phyloP scores from a whole-genome alignment of 2,329 filamentous ascomycete genomes.

The Monosporascus cannonballus region DNA sequence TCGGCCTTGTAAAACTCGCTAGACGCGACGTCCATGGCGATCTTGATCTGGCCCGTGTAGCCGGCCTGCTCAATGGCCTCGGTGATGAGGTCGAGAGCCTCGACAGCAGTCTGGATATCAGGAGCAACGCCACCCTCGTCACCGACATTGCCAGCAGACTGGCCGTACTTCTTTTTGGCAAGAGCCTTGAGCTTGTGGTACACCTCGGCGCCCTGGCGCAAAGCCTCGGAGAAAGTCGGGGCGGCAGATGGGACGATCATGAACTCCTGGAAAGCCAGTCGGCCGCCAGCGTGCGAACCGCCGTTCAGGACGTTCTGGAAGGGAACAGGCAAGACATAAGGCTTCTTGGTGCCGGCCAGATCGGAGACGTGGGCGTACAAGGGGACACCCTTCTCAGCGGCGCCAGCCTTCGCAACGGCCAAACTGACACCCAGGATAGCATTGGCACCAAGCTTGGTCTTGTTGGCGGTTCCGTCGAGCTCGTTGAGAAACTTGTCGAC shows the following conservation, averaged over 20 bases:
- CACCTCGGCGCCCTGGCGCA: conserved; percentile 94
- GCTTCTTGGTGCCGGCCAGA: conserved; percentile 84
- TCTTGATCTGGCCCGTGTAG: conserved; percentile 94
- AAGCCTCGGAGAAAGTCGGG: conserved; percentile 87
- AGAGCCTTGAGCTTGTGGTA: conserved; percentile 97
- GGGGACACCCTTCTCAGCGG: conserved; percentile 81
- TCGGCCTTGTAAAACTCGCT: conserved; percentile 99
- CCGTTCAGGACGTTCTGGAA: conserved; percentile 95
- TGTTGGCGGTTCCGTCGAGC: conserved; percentile 80
- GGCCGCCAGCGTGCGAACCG: conserved; percentile 93
- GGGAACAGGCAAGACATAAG: conserved; percentile 81
- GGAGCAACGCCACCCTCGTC: conserved; percentile 99
- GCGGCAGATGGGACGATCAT: conserved; percentile 88
- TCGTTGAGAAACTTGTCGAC: conserved; percentile 80
- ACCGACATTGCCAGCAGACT: conserved; percentile 97
- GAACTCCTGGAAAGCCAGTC: conserved; percentile 92
- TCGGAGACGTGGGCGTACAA: conserved; percentile 86
- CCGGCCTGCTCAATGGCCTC: conserved; percentile 91
- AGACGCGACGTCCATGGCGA: conserved; percentile 98
- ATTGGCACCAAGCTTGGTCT: conserved; percentile 83
- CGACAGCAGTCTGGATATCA: conserved; percentile 94
- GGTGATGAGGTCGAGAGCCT: conserved; percentile 94
- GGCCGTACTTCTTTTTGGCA: conserved; percentile 99
- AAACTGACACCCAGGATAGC: conserved; percentile 81
- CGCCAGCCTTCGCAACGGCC: conserved; percentile 82